Conservation (phyloP, 2,329 filamentous ascomycete genomes). For the Microcera coccophila region DNA sequence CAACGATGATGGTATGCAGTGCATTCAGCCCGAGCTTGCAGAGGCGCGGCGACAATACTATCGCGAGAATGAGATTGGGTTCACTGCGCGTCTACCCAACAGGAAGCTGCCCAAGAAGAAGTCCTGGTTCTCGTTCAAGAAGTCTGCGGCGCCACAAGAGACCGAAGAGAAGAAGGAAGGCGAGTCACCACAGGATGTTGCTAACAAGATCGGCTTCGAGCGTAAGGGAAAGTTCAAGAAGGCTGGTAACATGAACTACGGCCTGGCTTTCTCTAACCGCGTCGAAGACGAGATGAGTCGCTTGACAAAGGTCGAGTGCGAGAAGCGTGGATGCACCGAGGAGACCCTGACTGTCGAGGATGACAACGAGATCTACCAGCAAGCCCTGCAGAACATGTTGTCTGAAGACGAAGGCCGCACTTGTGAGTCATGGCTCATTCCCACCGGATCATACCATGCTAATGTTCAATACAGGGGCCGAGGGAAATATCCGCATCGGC, state of each 20-base stretch:
- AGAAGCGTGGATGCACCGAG: constrained; percentile 13
- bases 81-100: constrained; percentile 49
- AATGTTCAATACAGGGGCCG: too few species aligned
- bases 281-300: too few species aligned
- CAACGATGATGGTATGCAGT: constrained; percentile 66
- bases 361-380: constrained; percentile 47
- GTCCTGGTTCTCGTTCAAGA: constrained; percentile 38
- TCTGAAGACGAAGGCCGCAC: constrained; percentile 48
- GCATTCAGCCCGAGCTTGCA: constrained; percentile 48
- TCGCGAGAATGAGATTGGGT: constrained; percentile 55
- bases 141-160: constrained; percentile 34
- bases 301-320: constrained; percentile 18
- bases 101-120: constrained; percentile 25
- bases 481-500: constrained; percentile 53
- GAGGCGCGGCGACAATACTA: constrained; percentile 52
- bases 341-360: constrained; percentile 37
- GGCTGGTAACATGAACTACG: constrained; percentile 66
- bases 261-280: constrained; percentile 49
- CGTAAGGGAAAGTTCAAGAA: constrained; percentile 62
- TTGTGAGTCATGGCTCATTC: too few species aligned
- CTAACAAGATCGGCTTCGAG: constrained; percentile 47
- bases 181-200: constrained; percentile 20
- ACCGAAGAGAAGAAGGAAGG: constrained; percentile 18
- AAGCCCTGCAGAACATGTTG: constrained; percentile 41
- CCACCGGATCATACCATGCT: too few species aligned